Evolutionary conservation across 2,329 filamentous ascomycete species (phyloP).

Genomic region (Epichloe elymi): DNA sequence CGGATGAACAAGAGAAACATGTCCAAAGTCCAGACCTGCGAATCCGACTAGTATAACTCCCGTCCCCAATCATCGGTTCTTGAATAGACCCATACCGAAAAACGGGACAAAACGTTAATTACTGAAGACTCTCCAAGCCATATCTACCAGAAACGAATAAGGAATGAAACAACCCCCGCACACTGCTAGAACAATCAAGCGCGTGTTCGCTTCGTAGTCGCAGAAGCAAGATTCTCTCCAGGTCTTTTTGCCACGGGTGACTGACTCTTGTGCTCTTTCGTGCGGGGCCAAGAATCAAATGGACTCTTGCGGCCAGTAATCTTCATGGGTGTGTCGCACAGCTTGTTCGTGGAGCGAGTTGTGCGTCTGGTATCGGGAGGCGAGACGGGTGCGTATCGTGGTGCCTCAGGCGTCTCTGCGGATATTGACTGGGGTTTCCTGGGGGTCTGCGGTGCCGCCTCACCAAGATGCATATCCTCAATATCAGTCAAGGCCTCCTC

Average conservation of each 20-base stretch:
- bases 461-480: constrained; percentile 30
- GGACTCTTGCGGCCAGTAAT: constrained; percentile 33
- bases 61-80: neutral
- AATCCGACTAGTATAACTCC: neutral
- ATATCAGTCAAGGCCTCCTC: constrained; percentile 48
- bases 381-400: constrained; percentile 43
- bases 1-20: neutral
- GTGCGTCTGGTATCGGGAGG: constrained; percentile 49
- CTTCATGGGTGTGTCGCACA: constrained; percentile 30
- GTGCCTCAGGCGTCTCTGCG: constrained; percentile 38
- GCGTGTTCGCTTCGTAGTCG: constrained; percentile 23
- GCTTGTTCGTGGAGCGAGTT: constrained; percentile 43
- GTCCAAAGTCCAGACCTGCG: constrained; percentile 1
- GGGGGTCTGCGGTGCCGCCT: constrained; percentile 24
- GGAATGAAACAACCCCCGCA: neutral
- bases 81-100: neutral
- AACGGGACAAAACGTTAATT: neutral
- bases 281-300: constrained; percentile 56
- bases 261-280: constrained; percentile 41
- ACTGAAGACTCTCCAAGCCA: neutral
- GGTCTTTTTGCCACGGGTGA: constrained; percentile 30
- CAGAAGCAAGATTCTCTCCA: constrained; percentile 18
- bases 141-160: constrained; percentile 1
- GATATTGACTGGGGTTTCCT: constrained; percentile 17
- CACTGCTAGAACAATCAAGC: constrained; percentile 10